Evolutionary conservation across 1,284 basidiomycete species (phyloP), one percentile per base, ranked within the genome.

Genomic region (Xerocomus nothofagi): DNA sequence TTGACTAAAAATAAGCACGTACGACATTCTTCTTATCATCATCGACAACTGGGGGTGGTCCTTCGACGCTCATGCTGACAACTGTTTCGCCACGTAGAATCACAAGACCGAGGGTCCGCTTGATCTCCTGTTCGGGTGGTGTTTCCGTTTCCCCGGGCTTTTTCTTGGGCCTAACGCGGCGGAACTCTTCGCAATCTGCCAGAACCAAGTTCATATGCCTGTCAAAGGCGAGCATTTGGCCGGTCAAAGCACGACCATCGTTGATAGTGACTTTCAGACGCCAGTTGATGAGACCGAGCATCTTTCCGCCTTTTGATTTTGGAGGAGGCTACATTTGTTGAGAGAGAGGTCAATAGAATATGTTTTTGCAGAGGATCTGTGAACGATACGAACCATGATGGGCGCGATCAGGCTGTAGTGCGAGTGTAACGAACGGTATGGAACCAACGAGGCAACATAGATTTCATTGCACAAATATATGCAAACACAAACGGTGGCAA

Each of bases 161-260:
- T 76, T 89, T 91, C 75, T 93, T 92, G 39, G 88, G 87, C 58
- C 88, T 84, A 39, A 97, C 84, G 56, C 89, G 85, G 63, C 94
- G 76, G 68, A 97, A 97, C 71, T 97, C 96, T 73, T 97, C 94
- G 68, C 94, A 97, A 61, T 99, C 96, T 12, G 95, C 93, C 48
- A 99, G 77, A 44, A 99, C 97, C 60, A 99, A 81, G 75, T 99
- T 99, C 96, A 99, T 99, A 75, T 99, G 97, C 65, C 91, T 88
- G 78, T 99, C 97, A 69, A 98, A 99, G 44, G 97, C 97, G 66
- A 99, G 88, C 89, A 99, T 96, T 74, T 98, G 97, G 40, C 97
- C 97, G 38, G 92, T 93, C 61, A 99, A 79, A 51, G 91, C 84
- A 67, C 97, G 90, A 51, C 93, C 93, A 73, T 99, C 97, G 83